Conservation (phyloP, 441 rosid genomes). For the Brassica balearica region DNA sequence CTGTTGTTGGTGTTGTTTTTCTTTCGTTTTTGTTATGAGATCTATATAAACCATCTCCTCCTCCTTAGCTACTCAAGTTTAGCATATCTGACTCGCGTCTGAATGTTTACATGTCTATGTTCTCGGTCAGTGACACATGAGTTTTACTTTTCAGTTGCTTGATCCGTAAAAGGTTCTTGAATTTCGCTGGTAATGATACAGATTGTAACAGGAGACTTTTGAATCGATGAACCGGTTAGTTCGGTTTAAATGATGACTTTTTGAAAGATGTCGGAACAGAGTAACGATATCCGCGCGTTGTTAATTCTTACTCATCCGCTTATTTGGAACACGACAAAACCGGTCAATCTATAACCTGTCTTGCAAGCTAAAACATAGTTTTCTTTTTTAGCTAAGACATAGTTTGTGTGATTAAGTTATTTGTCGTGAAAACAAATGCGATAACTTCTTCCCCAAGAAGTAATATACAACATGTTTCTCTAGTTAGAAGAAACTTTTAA, state of each 20-base stretch:
- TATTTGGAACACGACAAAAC: background rate
- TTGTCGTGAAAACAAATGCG: constrained; percentile 3
- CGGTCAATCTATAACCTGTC: background rate
- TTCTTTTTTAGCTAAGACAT: background rate
- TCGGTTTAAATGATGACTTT: background rate
- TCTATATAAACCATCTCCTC: constrained; percentile 16
- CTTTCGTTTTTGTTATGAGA: constrained; percentile 20
- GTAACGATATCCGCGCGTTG: background rate
- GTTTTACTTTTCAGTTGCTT: constrained; percentile 19
- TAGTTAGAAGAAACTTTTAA: background rate
- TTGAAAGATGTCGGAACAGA: background rate
- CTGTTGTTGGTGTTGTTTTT: constrained; percentile 8
- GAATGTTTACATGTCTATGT: constrained; percentile 8
- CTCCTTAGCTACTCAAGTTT: constrained; percentile 16
- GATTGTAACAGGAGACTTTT: constrained; percentile 22
- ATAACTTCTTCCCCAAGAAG: constrained; percentile 27
- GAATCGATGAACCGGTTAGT: background rate
- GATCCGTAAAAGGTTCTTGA: constrained; percentile 4
- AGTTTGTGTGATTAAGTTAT: constrained; percentile 6
- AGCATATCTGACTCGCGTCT: constrained; percentile 22
- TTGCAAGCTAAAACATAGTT: background rate
- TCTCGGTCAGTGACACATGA: constrained; percentile 25
- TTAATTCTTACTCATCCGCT: background rate
- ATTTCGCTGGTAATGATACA: constrained; percentile 17
- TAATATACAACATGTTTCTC: background rate